Evolutionary conservation across 352 stramenopile genomes (phyloP), one percentile per base, ranked within the genome.

Genomic region (Phytophthora podocarpi): DNA sequence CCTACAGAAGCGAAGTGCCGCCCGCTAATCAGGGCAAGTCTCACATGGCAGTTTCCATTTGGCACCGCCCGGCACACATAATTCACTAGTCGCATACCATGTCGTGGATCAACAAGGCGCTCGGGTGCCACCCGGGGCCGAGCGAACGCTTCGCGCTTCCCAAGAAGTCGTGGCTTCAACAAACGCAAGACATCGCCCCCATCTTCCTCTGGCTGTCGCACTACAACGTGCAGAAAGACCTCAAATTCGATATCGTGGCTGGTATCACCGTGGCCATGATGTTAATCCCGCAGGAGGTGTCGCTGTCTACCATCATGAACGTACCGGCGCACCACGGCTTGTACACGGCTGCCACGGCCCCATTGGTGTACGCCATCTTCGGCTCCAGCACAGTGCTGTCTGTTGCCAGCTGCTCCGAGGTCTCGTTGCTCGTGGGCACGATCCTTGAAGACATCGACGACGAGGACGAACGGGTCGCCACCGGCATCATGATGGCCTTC

Each of bases 191-290:
- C 31, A 59, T 59, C 16, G 47, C 47, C 10, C 56, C 56, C 15
- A 65, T 65, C 35, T 58, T 65, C 40, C 46, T 37, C 15, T 65
- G 56, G 56, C 47, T 59, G 23, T 46, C 56, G 3, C 52, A 65
- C 37, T 65, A 65, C 56, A 65, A 46, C 37, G n/a, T 65, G 4
- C 36, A 65, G 16, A 46, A 46, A 7, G 56, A 65, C 28, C 39
- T 65, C 21, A 65, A 64, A n/a, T 64, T 58, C 26, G 56, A 64
- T 13, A 54, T 64, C 5, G 56, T 64, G 16, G 56, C 46, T 24
- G 46, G 46, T 12, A 53, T 58, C 18, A 65, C 56, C 1, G 45
- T 59, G 4, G 35, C 46, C 5, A 65, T 58, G 56, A 65, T 64
- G 55, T 26, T 64, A n/a, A 53, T 62, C n/a, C 52, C 52, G 7